phyloP scores from a whole-genome alignment of 805 yeast genomes.

The Yamadazyma sp. region DNA sequence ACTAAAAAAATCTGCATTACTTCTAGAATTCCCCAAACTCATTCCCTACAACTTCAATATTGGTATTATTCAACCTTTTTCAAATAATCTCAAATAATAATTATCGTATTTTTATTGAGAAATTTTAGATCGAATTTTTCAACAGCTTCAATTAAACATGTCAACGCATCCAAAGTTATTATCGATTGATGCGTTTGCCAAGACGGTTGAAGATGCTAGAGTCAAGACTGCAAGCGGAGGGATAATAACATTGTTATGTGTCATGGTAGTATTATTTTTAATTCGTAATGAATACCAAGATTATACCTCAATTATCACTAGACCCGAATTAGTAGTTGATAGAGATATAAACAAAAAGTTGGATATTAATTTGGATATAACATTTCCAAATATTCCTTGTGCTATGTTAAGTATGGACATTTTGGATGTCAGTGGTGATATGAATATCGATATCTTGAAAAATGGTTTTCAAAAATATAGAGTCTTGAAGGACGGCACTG shows the following conservation, averaged over 20 bases:
- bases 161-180: slow-evolving; percentile 39
- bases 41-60: neutral
- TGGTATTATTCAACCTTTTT: neutral
- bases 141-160: slow-evolving; percentile 4
- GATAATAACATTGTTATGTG: slow-evolving; percentile 71
- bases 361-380: slow-evolving; percentile 75
- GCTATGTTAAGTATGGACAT: slow-evolving; percentile 77
- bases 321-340: slow-evolving; percentile 89
- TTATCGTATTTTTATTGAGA: no score
- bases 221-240: slow-evolving; percentile 91
- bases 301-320: slow-evolving; percentile 61
- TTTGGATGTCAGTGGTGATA: slow-evolving; percentile 85
- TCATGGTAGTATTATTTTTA: slow-evolving; percentile 57
- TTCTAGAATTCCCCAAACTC: neutral
- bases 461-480: slow-evolving; percentile 73
- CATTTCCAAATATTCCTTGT: slow-evolving; percentile 86
- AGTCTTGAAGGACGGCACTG: slow-evolving; percentile 50
- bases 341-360: slow-evolving; percentile 71
- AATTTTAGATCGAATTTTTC: no score
- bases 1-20: slow-evolving; percentile 17
- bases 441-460: slow-evolving; percentile 66
- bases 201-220: slow-evolving; percentile 91
- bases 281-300: slow-evolving; percentile 73
- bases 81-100: neutral
- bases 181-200: slow-evolving; percentile 84